Percentiles rank a stretch among this genome's conserved stretches.
Evolutionary conservation across 805 yeast species (phyloP).

Genomic region (Ogataea polymorpha): DNA sequence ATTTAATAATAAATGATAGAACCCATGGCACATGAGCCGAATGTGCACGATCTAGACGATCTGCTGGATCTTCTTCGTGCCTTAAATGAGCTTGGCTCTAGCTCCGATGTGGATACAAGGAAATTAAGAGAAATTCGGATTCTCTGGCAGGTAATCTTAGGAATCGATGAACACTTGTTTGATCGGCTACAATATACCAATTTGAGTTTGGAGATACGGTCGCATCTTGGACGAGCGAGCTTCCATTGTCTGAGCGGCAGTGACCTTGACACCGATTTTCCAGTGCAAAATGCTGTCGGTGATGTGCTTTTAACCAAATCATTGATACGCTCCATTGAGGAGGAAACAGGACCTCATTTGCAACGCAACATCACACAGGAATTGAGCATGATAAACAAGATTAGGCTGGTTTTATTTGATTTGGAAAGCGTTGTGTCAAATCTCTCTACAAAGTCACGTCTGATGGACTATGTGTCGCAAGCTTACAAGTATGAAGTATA

Average conservation of each 20-base stretch:
- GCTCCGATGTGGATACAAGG: background rate
- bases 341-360: slow-evolving; percentile 15
- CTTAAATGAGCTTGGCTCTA: slow-evolving; percentile 12
- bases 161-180: slow-evolving; percentile 22
- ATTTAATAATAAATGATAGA: slow-evolving; percentile 8
- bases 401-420: slow-evolving; percentile 16
- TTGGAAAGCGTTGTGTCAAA: slow-evolving; percentile 9
- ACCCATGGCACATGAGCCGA: slow-evolving; percentile 7
- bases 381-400: slow-evolving; percentile 22
- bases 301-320: slow-evolving; percentile 11
- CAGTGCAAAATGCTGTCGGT: slow-evolving; percentile 15
- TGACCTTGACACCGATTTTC: background rate
- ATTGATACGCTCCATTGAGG: slow-evolving; percentile 19
- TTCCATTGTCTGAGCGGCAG: slow-evolving; percentile 17
- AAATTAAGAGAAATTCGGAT: slow-evolving; percentile 17
- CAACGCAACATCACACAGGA: slow-evolving; percentile 19
- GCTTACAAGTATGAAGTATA: slow-evolving; percentile 18
- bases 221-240: slow-evolving; percentile 10
- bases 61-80: slow-evolving; percentile 16
- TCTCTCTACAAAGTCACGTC: slow-evolving; percentile 10
- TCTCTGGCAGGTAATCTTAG: slow-evolving; percentile 27
- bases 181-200: slow-evolving; percentile 15
- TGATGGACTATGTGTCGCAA: slow-evolving; percentile 9
- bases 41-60: slow-evolving; percentile 11
- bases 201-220: slow-evolving; percentile 14